Evolutionary conservation across 2,329 filamentous ascomycete species (phyloP).

Genomic region (Pyricularia grisea): DNA sequence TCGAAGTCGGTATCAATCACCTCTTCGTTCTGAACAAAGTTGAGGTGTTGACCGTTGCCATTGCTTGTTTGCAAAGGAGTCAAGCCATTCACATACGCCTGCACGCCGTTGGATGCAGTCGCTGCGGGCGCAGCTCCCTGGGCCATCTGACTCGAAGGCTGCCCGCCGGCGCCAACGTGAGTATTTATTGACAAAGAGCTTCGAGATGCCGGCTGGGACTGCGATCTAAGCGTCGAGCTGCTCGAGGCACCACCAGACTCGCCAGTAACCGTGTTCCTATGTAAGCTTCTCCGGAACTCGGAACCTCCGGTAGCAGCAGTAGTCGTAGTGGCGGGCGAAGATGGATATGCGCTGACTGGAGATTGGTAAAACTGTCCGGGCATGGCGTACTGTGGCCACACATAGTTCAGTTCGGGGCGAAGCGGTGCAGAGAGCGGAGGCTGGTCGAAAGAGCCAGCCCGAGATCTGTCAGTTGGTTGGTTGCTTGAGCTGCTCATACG

Average conservation of each 20-base stretch:
- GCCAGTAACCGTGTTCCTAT: conserved; percentile 32
- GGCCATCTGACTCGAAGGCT: conserved; percentile 14
- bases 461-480: conserved; percentile 36
- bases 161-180: conserved; percentile 13
- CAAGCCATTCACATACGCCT: conserved; percentile 25
- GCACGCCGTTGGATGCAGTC: conserved; percentile 24
- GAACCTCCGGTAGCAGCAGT: conserved; percentile 21
- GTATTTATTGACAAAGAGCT: conserved; percentile 16
- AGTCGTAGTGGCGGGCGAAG: conserved; percentile 40
- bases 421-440: conserved; percentile 49
- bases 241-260: conserved; percentile 37
- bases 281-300: conserved; percentile 48
- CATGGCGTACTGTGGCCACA: conserved; percentile 28
- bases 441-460: conserved; percentile 56
- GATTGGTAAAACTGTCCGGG: conserved; percentile 34
- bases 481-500: conserved; percentile 20
- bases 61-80: conserved; percentile 26
- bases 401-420: conserved; percentile 42
- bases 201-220: conserved; percentile 55
- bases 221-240: conserved; percentile 50
- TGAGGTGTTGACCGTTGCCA: conserved; percentile 40
- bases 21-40: conserved; percentile 45
- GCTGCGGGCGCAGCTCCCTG: neutral
- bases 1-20: conserved; percentile 33
- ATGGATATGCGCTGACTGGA: conserved; percentile 37